Evolutionary conservation across 768 basidiomycete genomes (phyloP).

Genomic region (Strobilomyces echinocephalus): DNA sequence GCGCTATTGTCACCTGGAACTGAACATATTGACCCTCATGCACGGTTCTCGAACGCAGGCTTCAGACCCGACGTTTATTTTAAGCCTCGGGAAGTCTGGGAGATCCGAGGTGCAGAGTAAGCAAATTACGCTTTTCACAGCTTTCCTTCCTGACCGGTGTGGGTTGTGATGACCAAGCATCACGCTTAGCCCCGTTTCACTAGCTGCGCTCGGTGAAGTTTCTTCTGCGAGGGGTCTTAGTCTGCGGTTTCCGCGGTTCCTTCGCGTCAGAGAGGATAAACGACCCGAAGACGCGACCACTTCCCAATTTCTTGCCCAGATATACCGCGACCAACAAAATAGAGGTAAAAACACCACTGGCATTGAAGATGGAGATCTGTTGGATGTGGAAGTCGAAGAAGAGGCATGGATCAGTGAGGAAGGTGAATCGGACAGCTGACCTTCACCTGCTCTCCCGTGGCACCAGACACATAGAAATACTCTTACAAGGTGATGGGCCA

Average conservation of each 20-base stretch:
- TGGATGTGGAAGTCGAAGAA: conserved; percentile 45
- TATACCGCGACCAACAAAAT: conserved; percentile 63
- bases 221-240: conserved; percentile 64
- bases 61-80: conserved; percentile 66
- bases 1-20: conserved; percentile 11
- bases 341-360: conserved; percentile 30
- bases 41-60: conserved; percentile 33
- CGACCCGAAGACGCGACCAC: conserved; percentile 66
- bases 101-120: conserved; percentile 76
- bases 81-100: conserved; percentile 78
- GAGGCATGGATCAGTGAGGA: conserved; percentile 22
- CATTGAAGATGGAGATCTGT: conserved; percentile 55
- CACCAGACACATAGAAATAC: background rate
- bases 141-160: conserved; percentile 8
- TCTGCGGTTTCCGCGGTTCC: conserved; percentile 84
- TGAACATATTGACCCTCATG: background rate
- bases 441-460: background rate
- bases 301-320: conserved; percentile 59
- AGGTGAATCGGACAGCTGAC: conserved; percentile 26
- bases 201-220: conserved; percentile 65
- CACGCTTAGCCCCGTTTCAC: conserved; percentile 80
- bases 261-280: conserved; percentile 72
- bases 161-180: conserved; percentile 40
- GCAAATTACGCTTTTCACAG: conserved; percentile 13
- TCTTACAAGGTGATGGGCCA: background rate